Percentiles rank a stretch among this genome's conserved stretches.
phyloP scores from a whole-genome alignment of 73 alveolate species.

The Effrenium voratum region DNA sequence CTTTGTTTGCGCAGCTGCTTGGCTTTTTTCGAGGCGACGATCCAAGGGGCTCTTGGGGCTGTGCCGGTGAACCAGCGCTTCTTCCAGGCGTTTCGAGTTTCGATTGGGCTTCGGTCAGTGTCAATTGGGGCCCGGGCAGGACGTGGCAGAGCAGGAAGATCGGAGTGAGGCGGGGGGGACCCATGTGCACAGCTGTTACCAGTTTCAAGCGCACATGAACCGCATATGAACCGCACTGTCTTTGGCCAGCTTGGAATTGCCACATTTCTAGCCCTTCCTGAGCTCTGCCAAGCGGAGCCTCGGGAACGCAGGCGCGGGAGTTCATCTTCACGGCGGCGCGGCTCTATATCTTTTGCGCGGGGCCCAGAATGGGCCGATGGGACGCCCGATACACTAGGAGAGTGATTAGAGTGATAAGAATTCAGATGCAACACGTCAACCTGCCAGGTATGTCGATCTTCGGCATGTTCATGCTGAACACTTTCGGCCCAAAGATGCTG shows the following conservation, averaged over 20 bases:
- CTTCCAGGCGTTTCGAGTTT: conserved; percentile 33
- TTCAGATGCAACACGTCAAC: too few relatives aligned
- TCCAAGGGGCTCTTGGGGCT: conserved; percentile 77
- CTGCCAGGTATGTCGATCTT: conserved; percentile 44
- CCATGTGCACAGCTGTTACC: too few relatives aligned
- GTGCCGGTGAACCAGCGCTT: conserved; percentile 85
- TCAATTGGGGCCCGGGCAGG: too few relatives aligned
- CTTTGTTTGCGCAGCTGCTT: background rate
- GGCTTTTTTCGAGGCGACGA: conserved; percentile 15
- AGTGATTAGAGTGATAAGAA: too few relatives aligned
- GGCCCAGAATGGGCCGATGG: background rate
- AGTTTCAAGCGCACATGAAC: too few relatives aligned
- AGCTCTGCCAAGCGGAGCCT: background rate
- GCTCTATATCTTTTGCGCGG: conserved; percentile 45
- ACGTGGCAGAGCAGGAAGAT: background rate
- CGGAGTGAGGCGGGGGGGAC: conserved; percentile 6
- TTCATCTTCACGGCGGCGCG: conserved; percentile 67
- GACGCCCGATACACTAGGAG: too few relatives aligned
- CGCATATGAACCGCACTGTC: too few relatives aligned
- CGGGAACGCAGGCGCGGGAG: conserved; percentile 20
- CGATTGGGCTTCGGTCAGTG: background rate
- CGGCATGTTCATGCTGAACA: conserved; percentile 61
- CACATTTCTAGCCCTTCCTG: background rate
- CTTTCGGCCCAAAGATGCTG: conserved; percentile 38
- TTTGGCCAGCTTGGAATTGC: too few relatives aligned